Conservation (phyloP, 2,329 filamentous ascomycete species). For the Aspergillus proliferans region DNA sequence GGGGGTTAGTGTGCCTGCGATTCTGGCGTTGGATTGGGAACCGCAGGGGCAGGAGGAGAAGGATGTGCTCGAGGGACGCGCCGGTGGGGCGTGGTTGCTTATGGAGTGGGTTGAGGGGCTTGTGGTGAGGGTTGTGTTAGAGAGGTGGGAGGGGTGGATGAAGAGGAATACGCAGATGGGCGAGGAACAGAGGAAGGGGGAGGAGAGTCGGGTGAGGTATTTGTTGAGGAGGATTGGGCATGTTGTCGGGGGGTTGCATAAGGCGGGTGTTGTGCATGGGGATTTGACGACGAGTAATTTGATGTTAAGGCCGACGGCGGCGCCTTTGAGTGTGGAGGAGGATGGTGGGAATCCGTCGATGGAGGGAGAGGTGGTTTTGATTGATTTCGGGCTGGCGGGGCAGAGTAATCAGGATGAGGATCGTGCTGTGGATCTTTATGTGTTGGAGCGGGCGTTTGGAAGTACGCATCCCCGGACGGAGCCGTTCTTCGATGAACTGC, state of each 20-base stretch:
- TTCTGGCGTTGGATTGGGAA: slow-evolving; percentile 64
- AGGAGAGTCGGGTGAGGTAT: slow-evolving; percentile 49
- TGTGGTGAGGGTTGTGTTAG: slow-evolving; percentile 64
- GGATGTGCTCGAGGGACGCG: slow-evolving; percentile 30
- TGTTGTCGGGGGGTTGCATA: slow-evolving; percentile 71
- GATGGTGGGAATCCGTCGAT: slow-evolving; percentile 26
- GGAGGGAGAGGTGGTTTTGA: slow-evolving; percentile 75
- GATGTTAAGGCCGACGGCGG: slow-evolving; percentile 61
- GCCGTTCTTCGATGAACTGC: slow-evolving; percentile 64
- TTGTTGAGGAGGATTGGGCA: slow-evolving; percentile 66
- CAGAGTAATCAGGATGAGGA: slow-evolving; percentile 83
- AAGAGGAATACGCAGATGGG: slow-evolving; percentile 24
- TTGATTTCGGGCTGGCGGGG: slow-evolving; percentile 87
- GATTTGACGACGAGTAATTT: slow-evolving; percentile 97
- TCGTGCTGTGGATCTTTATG: slow-evolving; percentile 90
- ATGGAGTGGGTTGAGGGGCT: slow-evolving; percentile 77
- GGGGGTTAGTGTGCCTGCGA: slow-evolving; percentile 72
- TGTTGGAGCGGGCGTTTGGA: slow-evolving; percentile 87
- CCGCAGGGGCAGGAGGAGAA: slow-evolving; percentile 36
- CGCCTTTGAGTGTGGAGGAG: slow-evolving; percentile 9
- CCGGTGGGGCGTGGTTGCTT: slow-evolving; percentile 70
- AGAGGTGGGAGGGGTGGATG: slow-evolving; percentile 57
- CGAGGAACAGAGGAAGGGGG: slow-evolving; percentile 26
- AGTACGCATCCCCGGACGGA: slow-evolving; percentile 90
- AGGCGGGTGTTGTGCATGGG: slow-evolving; percentile 81